Percentiles rank a stretch among this genome's conserved stretches.
These are phyloP conservation scores for Psilocybe sp. DNA, from an alignment of 768 basidiomycete species.

Conservation along the genomic window DNA sequence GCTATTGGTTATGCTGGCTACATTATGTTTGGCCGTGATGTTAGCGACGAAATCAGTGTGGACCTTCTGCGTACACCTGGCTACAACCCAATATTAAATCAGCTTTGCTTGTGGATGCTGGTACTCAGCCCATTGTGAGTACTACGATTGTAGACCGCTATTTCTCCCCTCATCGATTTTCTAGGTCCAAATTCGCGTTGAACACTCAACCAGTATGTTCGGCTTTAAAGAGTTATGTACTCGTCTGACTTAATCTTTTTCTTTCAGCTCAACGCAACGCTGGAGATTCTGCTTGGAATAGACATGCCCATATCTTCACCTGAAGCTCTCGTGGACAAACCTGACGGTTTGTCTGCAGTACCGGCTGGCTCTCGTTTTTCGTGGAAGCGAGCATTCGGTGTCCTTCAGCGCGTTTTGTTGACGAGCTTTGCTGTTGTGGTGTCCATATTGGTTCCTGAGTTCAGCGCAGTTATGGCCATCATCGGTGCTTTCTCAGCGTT, in stretches of 20 bases:
- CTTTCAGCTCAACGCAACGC: conserved; percentile 69
- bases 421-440: conserved; percentile 60
- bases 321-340: conserved; percentile 36
- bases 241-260: background rate
- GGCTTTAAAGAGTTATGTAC: background rate
- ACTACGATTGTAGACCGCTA: background rate
- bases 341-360: conserved; percentile 27
- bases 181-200: conserved; percentile 85
- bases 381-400: conserved; percentile 38
- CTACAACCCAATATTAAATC: conserved; percentile 70
- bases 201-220: conserved; percentile 71
- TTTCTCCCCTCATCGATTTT: conserved; percentile 8
- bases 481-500: conserved; percentile 87
- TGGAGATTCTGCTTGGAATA: conserved; percentile 76
- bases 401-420: conserved; percentile 56
- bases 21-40: conserved; percentile 81
- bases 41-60: conserved; percentile 84
- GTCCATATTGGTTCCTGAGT: conserved; percentile 77
- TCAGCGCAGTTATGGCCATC: conserved; percentile 84
- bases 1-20: conserved; percentile 82
- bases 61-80: conserved; percentile 73
- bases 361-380: conserved; percentile 24
- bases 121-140: conserved; percentile 74
- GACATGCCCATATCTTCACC: conserved; percentile 39
- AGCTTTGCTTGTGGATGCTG: conserved; percentile 80